phyloP scores from a whole-genome alignment of 495 filamentous ascomycete species.

The Apiosordaria backusii region DNA sequence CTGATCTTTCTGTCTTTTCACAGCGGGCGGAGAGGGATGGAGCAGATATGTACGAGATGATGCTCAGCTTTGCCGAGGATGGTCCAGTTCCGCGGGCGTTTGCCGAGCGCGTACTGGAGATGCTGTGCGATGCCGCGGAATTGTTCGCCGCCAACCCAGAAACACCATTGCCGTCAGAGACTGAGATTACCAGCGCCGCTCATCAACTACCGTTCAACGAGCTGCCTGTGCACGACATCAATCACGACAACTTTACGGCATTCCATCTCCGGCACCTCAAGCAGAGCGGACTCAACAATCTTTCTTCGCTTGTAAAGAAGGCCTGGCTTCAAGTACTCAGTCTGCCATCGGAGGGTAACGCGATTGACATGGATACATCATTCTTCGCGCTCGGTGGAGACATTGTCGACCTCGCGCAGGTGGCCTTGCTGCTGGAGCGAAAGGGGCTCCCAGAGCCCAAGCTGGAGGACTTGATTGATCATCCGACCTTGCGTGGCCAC shows the following conservation, averaged over 20 bases:
- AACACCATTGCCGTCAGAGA: slow-evolving; percentile 7
- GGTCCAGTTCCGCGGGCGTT: slow-evolving; percentile 19
- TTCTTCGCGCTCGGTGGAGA: slow-evolving; percentile 25
- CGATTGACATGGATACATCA: slow-evolving; percentile 12
- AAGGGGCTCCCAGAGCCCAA: not conserved
- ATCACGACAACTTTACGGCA: not conserved
- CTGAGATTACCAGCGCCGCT: not conserved
- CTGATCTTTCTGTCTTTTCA: slow-evolving; percentile 22
- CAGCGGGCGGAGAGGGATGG: slow-evolving; percentile 5
- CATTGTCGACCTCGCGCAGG: slow-evolving; percentile 23
- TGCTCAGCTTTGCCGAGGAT: slow-evolving; percentile 20
- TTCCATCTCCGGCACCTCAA: slow-evolving; percentile 8
- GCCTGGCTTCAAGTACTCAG: slow-evolving; percentile 19
- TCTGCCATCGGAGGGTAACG: not conserved
- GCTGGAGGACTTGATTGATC: slow-evolving; percentile 21
- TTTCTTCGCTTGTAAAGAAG: slow-evolving; percentile 9
- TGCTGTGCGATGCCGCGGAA: slow-evolving; percentile 18
- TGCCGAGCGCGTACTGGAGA: slow-evolving; percentile 22
- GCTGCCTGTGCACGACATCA: no score
- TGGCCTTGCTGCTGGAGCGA: slow-evolving; percentile 18
- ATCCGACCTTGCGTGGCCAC: slow-evolving; percentile 19
- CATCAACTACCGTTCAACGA: slow-evolving; percentile 13
- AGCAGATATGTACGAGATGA: slow-evolving; percentile 21
- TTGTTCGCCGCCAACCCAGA: slow-evolving; percentile 17
- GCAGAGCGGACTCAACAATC: not conserved